Conservation (phyloP, 2,329 filamentous ascomycete species). For the Gnomoniopsis sp. region DNA sequence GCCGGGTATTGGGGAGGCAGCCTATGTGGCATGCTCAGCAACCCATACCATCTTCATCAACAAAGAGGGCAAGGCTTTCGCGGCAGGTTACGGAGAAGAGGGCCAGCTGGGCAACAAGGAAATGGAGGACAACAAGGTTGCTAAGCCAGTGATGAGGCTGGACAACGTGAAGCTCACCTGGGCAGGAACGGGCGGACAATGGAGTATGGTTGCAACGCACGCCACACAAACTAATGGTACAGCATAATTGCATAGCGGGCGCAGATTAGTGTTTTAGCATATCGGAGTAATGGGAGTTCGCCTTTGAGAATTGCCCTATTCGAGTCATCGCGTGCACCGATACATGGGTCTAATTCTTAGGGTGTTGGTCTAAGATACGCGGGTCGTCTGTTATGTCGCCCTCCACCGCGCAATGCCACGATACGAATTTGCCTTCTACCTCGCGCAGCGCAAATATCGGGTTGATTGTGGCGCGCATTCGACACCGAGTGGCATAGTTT, state of each 20-base stretch:
- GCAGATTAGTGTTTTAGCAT: neutral
- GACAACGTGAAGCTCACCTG: slow-evolving; percentile 50
- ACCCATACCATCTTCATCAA: slow-evolving; percentile 64
- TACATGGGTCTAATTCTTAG: neutral
- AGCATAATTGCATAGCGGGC: neutral
- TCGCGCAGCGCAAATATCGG: too few species aligned
- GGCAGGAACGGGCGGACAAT: slow-evolving; percentile 64
- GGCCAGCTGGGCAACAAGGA: slow-evolving; percentile 65
- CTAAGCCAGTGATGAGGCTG: slow-evolving; percentile 47
- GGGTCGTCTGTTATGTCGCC: too few species aligned
- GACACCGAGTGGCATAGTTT: too few species aligned
- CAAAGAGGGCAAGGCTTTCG: slow-evolving; percentile 55
- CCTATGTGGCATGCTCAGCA: slow-evolving; percentile 49
- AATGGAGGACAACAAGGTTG: slow-evolving; percentile 58
- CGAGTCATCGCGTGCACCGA: neutral
- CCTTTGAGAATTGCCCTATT: neutral
- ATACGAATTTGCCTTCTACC: too few species aligned
- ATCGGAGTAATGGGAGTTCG: neutral
- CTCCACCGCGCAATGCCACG: too few species aligned
- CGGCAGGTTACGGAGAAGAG: slow-evolving; percentile 65
- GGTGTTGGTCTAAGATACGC: too few species aligned
- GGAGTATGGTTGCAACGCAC: slow-evolving; percentile 21
- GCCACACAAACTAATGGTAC: neutral
- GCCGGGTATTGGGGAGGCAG: slow-evolving; percentile 45
- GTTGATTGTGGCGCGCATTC: too few species aligned